Evolutionary conservation across 345 rosid species (phyloP).

Genomic region (Hibiscus syriacus): DNA sequence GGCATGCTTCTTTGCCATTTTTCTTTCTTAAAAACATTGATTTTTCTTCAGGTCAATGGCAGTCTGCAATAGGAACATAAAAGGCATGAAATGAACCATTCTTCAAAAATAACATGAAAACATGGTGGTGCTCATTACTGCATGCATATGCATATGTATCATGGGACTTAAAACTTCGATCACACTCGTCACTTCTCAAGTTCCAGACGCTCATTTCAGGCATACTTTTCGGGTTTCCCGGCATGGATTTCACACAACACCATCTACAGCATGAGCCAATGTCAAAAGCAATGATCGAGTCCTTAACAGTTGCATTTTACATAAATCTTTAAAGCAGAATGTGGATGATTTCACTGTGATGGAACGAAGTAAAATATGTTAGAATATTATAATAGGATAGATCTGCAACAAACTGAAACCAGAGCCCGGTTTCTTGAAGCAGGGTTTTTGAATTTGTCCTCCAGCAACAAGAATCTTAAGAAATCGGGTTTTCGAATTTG

Average conservation of each 20-base stretch:
- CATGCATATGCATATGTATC: not conserved
- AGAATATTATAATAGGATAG: no score
- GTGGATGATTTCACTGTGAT: not conserved
- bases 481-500: not conserved
- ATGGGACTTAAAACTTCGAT: not conserved
- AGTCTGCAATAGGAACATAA: not conserved
- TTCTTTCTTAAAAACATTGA: no score
- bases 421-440: not conserved
- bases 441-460: slow-evolving; percentile 1
- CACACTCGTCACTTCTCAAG: not conserved
- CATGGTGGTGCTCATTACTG: no score
- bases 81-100: not conserved
- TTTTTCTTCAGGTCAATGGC: no score
- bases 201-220: not conserved
- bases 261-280: not conserved
- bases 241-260: no score
- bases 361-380: not conserved
- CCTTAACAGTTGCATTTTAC: no score
- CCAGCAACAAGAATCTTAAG: slow-evolving; percentile 22
- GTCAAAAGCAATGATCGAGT: not conserved
- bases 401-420: no score
- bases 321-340: no score
- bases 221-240: not conserved
- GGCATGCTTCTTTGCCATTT: no score
- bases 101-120: not conserved